Base-by-base conservation (phyloP, 2,329 filamentous ascomycete genomes). In the Neurospora crassa region DNA sequence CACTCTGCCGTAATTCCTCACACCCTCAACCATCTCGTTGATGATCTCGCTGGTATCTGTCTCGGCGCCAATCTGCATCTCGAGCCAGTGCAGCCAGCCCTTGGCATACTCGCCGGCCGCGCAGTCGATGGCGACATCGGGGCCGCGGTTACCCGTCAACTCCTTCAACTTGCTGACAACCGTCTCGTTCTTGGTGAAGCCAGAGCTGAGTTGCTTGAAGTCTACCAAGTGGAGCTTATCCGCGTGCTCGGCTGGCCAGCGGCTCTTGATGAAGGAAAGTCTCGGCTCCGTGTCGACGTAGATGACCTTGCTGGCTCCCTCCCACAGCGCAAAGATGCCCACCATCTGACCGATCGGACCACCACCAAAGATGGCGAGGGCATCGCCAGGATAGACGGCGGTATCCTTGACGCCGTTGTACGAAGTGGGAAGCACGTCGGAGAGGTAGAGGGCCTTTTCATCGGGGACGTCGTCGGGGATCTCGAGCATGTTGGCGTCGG, bases 271-370 rank as follows among this genome's bases (percentile, higher is more conserved):
- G 74, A 86, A 93, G 2, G 91, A 88, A 5, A 96, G 83, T 1
- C 93, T 86, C 81, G 85, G 88, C 72, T 87, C 92, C 4, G 87
- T 88, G 78, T 97, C 94, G 74, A 97, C 90, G 73, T 94, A 87
- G 75, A 96, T 94, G 73, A 97, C 86, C 73, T 91, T 87, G 67
- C 82, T 86, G 0, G 93, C 93, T 10, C 92, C 92, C 70, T 93
- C 89, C n/a, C 88, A 81, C 71, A 92, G 84, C 0, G 90, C 88
- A 82, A 95, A 96, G 70, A 92, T 84, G 1, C 90, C 91, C 2
- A 86, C 88, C 91, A 96, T 96, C 77, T 96, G 92, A 0, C 94
- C 93, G 69, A 97, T 92, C 0, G 93, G 94, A 0, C 93, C 93
- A 0, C 90, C 92, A n/a, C 93, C 93, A 73, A 92, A 97, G 72